Percentiles rank a stretch among this genome's conserved stretches.
Evolutionary conservation across 2,329 filamentous ascomycete species (phyloP).

Genomic region (Paraphaeosphaeria sporulosa): DNA sequence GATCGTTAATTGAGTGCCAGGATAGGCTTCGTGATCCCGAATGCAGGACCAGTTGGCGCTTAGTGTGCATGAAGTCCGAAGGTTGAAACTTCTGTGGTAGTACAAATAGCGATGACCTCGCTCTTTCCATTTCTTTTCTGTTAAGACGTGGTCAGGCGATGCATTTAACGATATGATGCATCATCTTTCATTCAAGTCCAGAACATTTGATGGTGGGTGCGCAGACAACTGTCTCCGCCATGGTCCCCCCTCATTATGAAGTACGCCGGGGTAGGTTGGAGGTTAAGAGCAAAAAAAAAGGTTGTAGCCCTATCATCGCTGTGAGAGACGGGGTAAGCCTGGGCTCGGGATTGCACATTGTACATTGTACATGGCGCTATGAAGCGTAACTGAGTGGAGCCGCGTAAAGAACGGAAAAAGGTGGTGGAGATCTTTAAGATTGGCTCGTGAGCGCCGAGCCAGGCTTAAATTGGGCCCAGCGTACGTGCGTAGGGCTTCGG

Average conservation of each 20-base stretch:
- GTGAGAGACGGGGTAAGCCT: too few species aligned
- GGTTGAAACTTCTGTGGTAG: not conserved
- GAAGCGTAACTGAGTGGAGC: not conserved
- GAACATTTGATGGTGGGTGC: not conserved
- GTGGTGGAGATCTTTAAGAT: not conserved
- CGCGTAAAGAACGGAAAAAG: not conserved
- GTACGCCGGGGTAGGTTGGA: not conserved
- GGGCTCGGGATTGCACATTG: not conserved
- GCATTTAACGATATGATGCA: not conserved
- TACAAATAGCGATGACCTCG: not conserved
- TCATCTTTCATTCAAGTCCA: not conserved
- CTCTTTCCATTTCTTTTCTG: not conserved
- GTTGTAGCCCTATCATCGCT: not conserved
- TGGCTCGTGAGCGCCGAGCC: not conserved
- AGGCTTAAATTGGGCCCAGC: not conserved
- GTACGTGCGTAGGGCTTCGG: not conserved
- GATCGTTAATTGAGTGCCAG: not conserved
- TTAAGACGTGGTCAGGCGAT: not conserved
- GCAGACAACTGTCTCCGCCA: not conserved
- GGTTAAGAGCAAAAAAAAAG: not conserved
- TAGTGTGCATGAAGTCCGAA: slow-evolving; percentile 3
- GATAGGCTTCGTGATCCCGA: not conserved
- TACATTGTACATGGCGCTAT: not conserved
- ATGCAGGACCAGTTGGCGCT: not conserved
- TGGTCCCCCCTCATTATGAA: too few species aligned